Conservation (phyloP, 176 grass and related monocot species). For the Ensete ventricosum region DNA sequence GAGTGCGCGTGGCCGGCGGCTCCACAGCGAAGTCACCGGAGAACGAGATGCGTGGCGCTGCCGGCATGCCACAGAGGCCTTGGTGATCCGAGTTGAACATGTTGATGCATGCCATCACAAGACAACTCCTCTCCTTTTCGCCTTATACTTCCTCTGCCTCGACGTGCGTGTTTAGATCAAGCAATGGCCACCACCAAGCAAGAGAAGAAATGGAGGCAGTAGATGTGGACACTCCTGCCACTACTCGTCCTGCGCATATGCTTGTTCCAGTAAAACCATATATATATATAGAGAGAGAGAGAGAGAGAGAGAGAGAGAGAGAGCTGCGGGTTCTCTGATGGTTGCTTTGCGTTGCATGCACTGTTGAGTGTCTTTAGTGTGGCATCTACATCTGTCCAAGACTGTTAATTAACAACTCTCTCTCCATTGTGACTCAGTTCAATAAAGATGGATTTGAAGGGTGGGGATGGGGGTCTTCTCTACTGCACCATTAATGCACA, state of each 20-base stretch:
- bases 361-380: neutral
- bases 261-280: too few species aligned
- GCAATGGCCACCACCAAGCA: neutral
- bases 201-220: too few species aligned
- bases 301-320: neutral
- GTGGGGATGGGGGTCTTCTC: too few species aligned
- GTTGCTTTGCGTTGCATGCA: neutral
- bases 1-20: conserved; percentile 35
- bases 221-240: too few species aligned
- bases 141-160: neutral
- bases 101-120: conserved; percentile 81
- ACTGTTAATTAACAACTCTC: neutral
- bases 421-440: too few species aligned
- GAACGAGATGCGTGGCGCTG: conserved; percentile 81
- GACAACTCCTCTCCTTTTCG: neutral
- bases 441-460: too few species aligned
- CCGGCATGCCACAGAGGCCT: neutral
- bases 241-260: too few species aligned
- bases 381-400: neutral
- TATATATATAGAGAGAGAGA: too few species aligned
- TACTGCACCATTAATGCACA: too few species aligned
- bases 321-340: neutral
- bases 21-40: conserved; percentile 89
- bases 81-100: conserved; percentile 62
- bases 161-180: too few species aligned